Percentiles rank a stretch among this genome's conserved stretches.
These are phyloP conservation scores for Candida sp. DNA, from an alignment of 1,139 yeast genomes.

Conservation along the genomic window DNA sequence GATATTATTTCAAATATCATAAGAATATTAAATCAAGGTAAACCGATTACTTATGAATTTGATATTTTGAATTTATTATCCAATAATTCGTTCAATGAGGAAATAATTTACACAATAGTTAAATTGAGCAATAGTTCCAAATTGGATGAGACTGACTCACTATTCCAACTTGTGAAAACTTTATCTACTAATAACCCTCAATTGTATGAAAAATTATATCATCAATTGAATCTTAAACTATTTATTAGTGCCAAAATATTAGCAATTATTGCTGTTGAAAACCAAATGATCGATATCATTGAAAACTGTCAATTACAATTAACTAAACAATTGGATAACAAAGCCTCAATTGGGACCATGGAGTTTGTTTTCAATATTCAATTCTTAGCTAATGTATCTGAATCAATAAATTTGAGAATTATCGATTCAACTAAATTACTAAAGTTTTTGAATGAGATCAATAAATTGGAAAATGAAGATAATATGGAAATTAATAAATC, in stretches of 20 bases:
- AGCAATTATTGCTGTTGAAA: slow-evolving; percentile 37
- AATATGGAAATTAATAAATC: not conserved
- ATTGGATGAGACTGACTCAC: slow-evolving; percentile 6
- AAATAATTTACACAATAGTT: slow-evolving; percentile 6
- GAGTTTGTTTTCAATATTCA: slow-evolving; percentile 26
- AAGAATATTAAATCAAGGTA: slow-evolving; percentile 9
- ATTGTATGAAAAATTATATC: slow-evolving; percentile 9
- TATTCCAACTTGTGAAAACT: slow-evolving; percentile 10
- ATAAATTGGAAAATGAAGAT: not conserved
- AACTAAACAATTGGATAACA: slow-evolving; percentile 15
- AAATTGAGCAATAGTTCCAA: slow-evolving; percentile 10
- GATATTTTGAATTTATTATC: slow-evolving; percentile 8
- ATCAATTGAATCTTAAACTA: slow-evolving; percentile 13
- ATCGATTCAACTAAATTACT: not conserved
- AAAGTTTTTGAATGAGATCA: not conserved
- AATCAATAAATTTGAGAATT: not conserved
- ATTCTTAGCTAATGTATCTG: slow-evolving; percentile 42
- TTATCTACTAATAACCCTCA: slow-evolving; percentile 5
- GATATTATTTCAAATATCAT: slow-evolving; percentile 8
- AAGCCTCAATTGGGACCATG: slow-evolving; percentile 13
- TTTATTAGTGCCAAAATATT: slow-evolving; percentile 33
- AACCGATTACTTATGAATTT: slow-evolving; percentile 9
- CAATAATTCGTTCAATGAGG: slow-evolving; percentile 2
- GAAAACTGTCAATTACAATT: slow-evolving; percentile 27
- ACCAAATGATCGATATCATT: slow-evolving; percentile 25